These are phyloP conservation scores for Rhizopogon vulgaris DNA, from an alignment of 768 basidiomycete genomes.

Conservation along the genomic window DNA sequence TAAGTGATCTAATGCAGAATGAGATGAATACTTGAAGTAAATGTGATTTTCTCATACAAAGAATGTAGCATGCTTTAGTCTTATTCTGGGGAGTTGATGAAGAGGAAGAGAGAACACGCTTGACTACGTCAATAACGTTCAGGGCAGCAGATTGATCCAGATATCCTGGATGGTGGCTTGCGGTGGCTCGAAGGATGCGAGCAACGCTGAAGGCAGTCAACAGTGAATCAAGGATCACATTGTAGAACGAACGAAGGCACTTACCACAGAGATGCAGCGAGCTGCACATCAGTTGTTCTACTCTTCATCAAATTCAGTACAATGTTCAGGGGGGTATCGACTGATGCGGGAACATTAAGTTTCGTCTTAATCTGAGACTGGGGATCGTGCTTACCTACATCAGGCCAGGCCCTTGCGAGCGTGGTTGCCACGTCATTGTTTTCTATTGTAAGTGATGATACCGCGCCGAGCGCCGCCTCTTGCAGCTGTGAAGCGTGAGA, in stretches of 20 bases:
- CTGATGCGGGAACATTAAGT: background rate
- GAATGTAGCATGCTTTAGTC: slow-evolving; percentile 68
- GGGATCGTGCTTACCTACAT: slow-evolving; percentile 30
- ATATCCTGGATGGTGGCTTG: slow-evolving; percentile 21
- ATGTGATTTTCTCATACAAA: slow-evolving; percentile 44
- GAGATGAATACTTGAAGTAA: background rate
- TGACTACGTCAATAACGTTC: slow-evolving; percentile 66
- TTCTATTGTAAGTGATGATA: slow-evolving; percentile 64
- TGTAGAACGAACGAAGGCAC: slow-evolving; percentile 3
- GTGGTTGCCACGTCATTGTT: slow-evolving; percentile 45
- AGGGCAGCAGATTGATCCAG: slow-evolving; percentile 43
- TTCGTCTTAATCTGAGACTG: slow-evolving; percentile 6
- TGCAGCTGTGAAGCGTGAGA: slow-evolving; percentile 38
- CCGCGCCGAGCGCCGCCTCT: slow-evolving; percentile 57
- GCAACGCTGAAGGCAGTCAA: slow-evolving; percentile 39
- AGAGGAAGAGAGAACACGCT: slow-evolving; percentile 46
- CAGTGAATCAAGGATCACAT: background rate
- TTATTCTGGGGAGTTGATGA: slow-evolving; percentile 37
- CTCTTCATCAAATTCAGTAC: slow-evolving; percentile 53
- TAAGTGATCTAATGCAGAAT: slow-evolving; percentile 43
- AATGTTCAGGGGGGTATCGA: slow-evolving; percentile 26
- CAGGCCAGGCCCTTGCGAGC: slow-evolving; percentile 38
- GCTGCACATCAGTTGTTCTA: slow-evolving; percentile 52
- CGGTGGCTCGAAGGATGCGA: slow-evolving; percentile 51
- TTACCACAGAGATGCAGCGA: slow-evolving; percentile 69